phyloP scores from a whole-genome alignment of 129 eudicot genomes.

The Rutidosis leptorrhynchoides region DNA sequence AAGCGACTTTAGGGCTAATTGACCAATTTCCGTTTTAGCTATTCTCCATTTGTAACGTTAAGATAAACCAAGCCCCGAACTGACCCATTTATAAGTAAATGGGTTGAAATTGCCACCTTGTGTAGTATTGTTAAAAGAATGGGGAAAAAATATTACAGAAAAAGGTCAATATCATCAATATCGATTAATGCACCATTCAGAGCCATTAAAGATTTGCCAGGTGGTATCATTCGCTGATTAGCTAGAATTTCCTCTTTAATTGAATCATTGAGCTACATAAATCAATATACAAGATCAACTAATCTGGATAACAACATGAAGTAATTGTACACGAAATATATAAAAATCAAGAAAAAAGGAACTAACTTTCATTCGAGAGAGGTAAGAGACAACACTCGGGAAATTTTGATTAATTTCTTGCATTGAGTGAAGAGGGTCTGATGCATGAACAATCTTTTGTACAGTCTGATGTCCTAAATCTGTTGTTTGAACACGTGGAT shows the following conservation, averaged over 20 bases:
- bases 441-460: slow-evolving; percentile 91
- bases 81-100: slow-evolving; percentile 1
- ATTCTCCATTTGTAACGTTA: neutral
- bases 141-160: slow-evolving; percentile 59
- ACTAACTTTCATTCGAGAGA: slow-evolving; percentile 90
- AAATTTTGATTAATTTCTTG: slow-evolving; percentile 95
- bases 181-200: slow-evolving; percentile 92
- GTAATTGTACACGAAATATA: slow-evolving; percentile 3
- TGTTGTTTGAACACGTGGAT: slow-evolving; percentile 33
- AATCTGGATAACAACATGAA: slow-evolving; percentile 16
- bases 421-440: slow-evolving; percentile 97
- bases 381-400: slow-evolving; percentile 91
- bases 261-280: slow-evolving; percentile 80
- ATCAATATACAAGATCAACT: slow-evolving; percentile 19
- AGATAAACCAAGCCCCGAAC: neutral
- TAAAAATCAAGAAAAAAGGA: neutral
- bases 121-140: neutral
- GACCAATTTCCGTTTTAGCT: neutral
- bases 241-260: slow-evolving; percentile 92
- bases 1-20: neutral
- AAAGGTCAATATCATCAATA: slow-evolving; percentile 91
- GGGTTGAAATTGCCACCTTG: too few species aligned
- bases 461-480: slow-evolving; percentile 99
- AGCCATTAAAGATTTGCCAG: slow-evolving; percentile 98
- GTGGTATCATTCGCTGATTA: slow-evolving; percentile 97